Evolutionary conservation across 495 filamentous ascomycete species (phyloP), one percentile per base, ranked within the genome.

Genomic region (Immersiella caudata): DNA sequence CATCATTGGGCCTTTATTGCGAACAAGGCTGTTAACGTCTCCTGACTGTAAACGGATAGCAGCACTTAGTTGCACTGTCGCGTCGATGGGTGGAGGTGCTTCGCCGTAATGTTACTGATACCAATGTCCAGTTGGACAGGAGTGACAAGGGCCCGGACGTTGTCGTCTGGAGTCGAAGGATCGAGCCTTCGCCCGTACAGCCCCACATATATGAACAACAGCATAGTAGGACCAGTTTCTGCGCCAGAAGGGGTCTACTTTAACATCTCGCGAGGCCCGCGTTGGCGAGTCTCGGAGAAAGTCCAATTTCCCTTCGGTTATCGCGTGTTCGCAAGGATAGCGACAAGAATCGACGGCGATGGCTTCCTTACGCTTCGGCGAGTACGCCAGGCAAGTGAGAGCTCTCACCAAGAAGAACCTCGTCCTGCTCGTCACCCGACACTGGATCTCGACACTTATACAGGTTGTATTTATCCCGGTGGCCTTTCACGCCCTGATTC

Each of bases 391-490:
- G 11, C 70, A 69, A 60, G 61, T 69, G 29, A 65, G 59, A 22
- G 70, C 70, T 12, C 49, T 72, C 14, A 64, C 62, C 25, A 67
- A 63, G 61, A 72, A 72, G 65, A 72, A 72, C 21, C 67, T 72
- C 20, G 2, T 61, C 33, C 51, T 72, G 29, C 70, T 72, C 21
- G 61, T 69, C 24, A 68, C 67, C 9, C 54, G 70, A 26, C 70
- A 72, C 35, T 72, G 70, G 70, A 21, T 72, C 1, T 60, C 67
- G 33, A 72, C 70, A 16, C 64, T 72, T 9, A 22, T 72, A 14
- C 87, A 89, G 65, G 79, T 91, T 18, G 89, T 86, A 1, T 70
- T 88, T 24, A 87, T 88, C 12, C 91, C 89, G 21, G 89, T 90
- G 29, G 78, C 90, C 54, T 90, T 91, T 74, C 70, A 77, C 18